Base-by-base conservation (phyloP, 2,329 filamentous ascomycete species). In the Seiridium unicorne region DNA sequence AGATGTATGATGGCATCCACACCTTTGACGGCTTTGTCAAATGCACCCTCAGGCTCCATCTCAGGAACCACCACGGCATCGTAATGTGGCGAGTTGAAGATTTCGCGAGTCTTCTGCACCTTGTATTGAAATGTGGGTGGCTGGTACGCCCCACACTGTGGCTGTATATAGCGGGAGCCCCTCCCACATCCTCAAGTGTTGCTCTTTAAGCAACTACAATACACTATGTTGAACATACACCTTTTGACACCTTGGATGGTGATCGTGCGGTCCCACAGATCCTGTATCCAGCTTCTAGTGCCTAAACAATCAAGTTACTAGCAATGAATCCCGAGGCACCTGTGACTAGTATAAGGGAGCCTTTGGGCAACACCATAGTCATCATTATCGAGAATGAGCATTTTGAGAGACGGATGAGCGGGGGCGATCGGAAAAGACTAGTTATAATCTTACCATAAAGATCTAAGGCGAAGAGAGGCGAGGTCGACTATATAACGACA, bases 1-100 rank as follows among this genome's bases (percentile, higher is more conserved):
- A 79, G 71, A 61, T 83, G 81, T 13, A 77, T 70, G 54, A 83
- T 72, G 3, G 76, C 78, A 1, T 73, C 68, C 26, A 73, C 72
- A n/a, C 75, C 79, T 60, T 76, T 74, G 60, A 77, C 64, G 3
- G 73, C 76, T 13, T 73, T 67, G 42, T 79, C 72, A 49, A 80
- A 77, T 1, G 73, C 73, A n/a, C 72, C 70, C 0, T 70, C 55
- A 2, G 68, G 66, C 3, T 68, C 66, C 36, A 83, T 68, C 13
- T 80, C 71, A 1, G 73, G 66, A 2, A 83, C 71, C 4, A 57
- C 55, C 5, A 57, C 42, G 9, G 8, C 40, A 48, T 35, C 44
- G 55, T 57, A 46, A 31, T 46, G 13, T 1, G 40, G 32, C 3
- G 40, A 48, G 9, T 47, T 57, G 42, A 57, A 57, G 10, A 31